These are phyloP conservation scores for Calvatia gigantea DNA, from an alignment of 768 basidiomycete species.

Conservation along the genomic window DNA sequence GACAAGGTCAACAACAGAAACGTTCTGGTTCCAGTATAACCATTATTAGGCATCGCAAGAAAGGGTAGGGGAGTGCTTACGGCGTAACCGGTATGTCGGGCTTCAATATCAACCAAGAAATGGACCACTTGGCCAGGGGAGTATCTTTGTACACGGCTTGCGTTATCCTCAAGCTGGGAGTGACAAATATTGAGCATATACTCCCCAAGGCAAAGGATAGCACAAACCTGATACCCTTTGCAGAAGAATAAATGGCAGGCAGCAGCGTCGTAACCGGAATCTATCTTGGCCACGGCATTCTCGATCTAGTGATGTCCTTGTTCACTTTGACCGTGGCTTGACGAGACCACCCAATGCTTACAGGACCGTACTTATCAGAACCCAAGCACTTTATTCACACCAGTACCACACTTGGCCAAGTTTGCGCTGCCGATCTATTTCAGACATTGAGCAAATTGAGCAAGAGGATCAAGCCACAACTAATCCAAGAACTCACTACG, in stretches of 20 bases:
- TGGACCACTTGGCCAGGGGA: slow-evolving; percentile 26
- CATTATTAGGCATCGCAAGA: no score
- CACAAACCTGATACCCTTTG: slow-evolving; percentile 25
- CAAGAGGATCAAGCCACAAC: background rate
- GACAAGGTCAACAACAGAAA: slow-evolving; percentile 27
- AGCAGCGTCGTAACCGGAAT: slow-evolving; percentile 26
- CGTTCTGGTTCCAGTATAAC: slow-evolving; percentile 21
- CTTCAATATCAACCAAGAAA: slow-evolving; percentile 28
- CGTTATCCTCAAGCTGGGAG: slow-evolving; percentile 28
- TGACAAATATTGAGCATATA: background rate
- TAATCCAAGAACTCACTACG: slow-evolving; percentile 16
- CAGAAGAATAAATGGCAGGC: slow-evolving; percentile 33
- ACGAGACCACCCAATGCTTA: slow-evolving; percentile 15
- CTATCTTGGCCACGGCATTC: slow-evolving; percentile 25
- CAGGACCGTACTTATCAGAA: slow-evolving; percentile 28
- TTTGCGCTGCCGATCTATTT: slow-evolving; percentile 28
- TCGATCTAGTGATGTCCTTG: slow-evolving; percentile 23
- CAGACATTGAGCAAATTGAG: background rate
- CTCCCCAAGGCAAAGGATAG: background rate
- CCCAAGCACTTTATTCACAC: slow-evolving; percentile 23
- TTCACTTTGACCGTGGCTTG: background rate
- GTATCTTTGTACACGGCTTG: slow-evolving; percentile 24
- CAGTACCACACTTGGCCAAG: slow-evolving; percentile 28
- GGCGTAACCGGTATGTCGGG: slow-evolving; percentile 32
- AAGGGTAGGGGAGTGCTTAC: slow-evolving; percentile 16